A percentile compares a stretch with the other conserved stretches of the same genome.
Conservation (phyloP, 768 basidiomycete genomes). For the Tephrocybe sp. region DNA sequence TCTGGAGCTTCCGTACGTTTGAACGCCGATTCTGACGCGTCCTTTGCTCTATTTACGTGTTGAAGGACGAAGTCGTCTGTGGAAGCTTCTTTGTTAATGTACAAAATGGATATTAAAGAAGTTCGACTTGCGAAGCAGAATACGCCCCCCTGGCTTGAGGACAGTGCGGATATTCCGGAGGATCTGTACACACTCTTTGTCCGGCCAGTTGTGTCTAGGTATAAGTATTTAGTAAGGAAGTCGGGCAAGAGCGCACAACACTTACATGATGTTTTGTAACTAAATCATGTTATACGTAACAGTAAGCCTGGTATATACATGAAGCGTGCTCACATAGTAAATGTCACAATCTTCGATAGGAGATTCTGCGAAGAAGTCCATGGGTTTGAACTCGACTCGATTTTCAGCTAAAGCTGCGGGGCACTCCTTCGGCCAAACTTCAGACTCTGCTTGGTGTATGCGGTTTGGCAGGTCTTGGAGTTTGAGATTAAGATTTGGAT, state of each 20-base stretch:
- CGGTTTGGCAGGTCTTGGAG: slow-evolving; percentile 34
- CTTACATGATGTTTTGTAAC: not conserved
- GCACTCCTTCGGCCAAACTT: slow-evolving; percentile 30
- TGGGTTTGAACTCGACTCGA: not conserved
- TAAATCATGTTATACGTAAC: not conserved
- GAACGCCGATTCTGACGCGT: no score
- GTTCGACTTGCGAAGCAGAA: slow-evolving; percentile 28
- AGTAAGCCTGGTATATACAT: not conserved
- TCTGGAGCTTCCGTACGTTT: no score
- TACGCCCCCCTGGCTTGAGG: slow-evolving; percentile 25
- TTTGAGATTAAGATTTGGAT: slow-evolving; percentile 30
- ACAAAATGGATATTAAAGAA: not conserved
- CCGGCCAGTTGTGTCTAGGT: not conserved
- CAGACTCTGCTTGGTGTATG: slow-evolving; percentile 25
- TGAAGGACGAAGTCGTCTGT: slow-evolving; percentile 37
- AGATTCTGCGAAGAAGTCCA: not conserved
- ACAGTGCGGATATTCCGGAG: slow-evolving; percentile 27
- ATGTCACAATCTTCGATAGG: not conserved
- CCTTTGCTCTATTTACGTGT: slow-evolving; percentile 12
- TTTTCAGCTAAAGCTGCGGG: slow-evolving; percentile 25
- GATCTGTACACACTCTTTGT: slow-evolving; percentile 19
- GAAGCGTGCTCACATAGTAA: not conserved
- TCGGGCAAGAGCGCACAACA: not conserved
- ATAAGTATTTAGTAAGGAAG: not conserved
- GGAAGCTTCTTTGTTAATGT: not conserved